Conservation (phyloP, 129 eudicot species). For the Escallonia herrerae region DNA sequence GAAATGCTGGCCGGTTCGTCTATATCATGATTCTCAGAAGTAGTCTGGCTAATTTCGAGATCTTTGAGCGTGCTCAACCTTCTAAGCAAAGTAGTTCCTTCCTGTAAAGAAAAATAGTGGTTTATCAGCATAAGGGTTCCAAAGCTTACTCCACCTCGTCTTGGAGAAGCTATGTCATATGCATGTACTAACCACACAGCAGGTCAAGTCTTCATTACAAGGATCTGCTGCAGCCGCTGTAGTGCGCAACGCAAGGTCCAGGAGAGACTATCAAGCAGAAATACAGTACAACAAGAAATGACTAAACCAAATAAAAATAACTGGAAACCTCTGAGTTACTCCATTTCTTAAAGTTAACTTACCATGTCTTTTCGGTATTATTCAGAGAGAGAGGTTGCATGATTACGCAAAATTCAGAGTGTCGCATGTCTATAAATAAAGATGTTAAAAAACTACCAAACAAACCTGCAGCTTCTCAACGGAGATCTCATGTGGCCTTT, state of each 20-base stretch:
- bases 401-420: background rate
- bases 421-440: background rate
- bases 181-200: conserved; percentile 73
- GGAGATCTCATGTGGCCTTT: conserved; percentile 83
- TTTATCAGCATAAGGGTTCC: conserved; percentile 3
- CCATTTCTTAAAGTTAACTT: conserved; percentile 4
- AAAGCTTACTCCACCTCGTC: background rate
- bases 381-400: background rate
- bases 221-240: conserved; percentile 99
- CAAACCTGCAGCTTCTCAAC: conserved; percentile 95
- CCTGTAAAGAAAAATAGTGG: conserved; percentile 35
- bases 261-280: conserved; percentile 56
- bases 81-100: conserved; percentile 65
- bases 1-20: conserved; percentile 85
- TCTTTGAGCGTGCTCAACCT: conserved; percentile 78
- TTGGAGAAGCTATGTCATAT: background rate
- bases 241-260: conserved; percentile 95
- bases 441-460: no score
- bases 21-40: conserved; percentile 34
- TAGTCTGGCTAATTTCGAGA: conserved; percentile 50
- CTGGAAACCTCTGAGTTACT: conserved; percentile 6
- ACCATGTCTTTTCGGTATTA: background rate
- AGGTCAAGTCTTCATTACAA: conserved; percentile 78
- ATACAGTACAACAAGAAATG: background rate
- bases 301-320: background rate